phyloP scores from a whole-genome alignment of 345 rosid species.

The Garcia nutans region DNA sequence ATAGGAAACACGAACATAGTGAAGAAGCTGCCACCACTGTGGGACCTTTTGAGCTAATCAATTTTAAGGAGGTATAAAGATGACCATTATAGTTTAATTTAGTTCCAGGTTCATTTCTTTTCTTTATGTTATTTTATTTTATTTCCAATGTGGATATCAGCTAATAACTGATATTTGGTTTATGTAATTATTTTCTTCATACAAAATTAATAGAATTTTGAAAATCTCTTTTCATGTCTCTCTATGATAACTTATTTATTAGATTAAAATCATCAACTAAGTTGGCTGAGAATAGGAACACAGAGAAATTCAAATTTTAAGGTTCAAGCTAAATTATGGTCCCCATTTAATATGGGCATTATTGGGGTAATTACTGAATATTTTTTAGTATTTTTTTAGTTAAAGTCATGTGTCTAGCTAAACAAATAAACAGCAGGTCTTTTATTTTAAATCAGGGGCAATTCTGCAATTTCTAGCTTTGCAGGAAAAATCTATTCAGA shows the following conservation, averaged over 20 bases:
- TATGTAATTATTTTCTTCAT: slow-evolving; percentile 5
- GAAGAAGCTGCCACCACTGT: slow-evolving; percentile 37
- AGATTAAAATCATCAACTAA: background rate
- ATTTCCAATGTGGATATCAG: slow-evolving; percentile 7
- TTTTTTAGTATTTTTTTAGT: too few relatives aligned
- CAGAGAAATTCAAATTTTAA: too few relatives aligned
- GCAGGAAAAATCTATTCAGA: too few relatives aligned
- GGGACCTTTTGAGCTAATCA: slow-evolving; percentile 40
- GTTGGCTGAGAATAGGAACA: too few relatives aligned
- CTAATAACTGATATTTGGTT: slow-evolving; percentile 5
- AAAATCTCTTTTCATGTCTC: background rate
- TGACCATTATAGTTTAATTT: slow-evolving; percentile 19
- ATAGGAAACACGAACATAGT: slow-evolving; percentile 32
- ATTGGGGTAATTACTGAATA: too few relatives aligned
- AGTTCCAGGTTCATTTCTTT: slow-evolving; percentile 19
- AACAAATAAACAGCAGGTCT: too few relatives aligned
- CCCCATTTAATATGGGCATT: too few relatives aligned
- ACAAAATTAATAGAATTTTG: background rate
- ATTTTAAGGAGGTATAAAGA: slow-evolving; percentile 36
- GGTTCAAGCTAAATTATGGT: too few relatives aligned
- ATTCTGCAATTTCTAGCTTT: too few relatives aligned
- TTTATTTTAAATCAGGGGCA: too few relatives aligned
- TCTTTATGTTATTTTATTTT: slow-evolving; percentile 9
- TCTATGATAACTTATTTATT: background rate
- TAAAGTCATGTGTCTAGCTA: too few relatives aligned